Evolutionary conservation across 2,329 filamentous ascomycete genomes (phyloP).

Genomic region (Colletotrichum abscissum): DNA sequence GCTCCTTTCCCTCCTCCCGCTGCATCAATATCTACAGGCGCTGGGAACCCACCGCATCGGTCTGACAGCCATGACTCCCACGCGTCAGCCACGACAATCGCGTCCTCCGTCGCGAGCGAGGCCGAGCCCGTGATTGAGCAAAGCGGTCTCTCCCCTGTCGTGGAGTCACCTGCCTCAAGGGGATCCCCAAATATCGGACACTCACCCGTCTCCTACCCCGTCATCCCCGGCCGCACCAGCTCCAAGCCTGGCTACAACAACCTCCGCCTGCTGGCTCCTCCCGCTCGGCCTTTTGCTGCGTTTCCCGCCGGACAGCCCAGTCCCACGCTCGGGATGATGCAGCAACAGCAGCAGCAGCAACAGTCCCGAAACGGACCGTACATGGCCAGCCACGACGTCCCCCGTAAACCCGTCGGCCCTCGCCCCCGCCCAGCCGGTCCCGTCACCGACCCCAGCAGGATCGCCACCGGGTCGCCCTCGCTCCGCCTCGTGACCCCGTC

Average conservation of each 20-base stretch:
- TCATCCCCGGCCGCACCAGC: slow-evolving; percentile 40
- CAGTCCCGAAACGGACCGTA: slow-evolving; percentile 24
- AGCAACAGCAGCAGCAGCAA: slow-evolving; percentile 35
- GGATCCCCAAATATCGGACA: slow-evolving; percentile 38
- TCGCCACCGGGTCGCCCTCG: slow-evolving; percentile 44
- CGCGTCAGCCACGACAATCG: slow-evolving; percentile 52
- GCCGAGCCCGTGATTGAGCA: slow-evolving; percentile 40
- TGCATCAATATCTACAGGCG: neutral
- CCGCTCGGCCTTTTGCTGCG: slow-evolving; percentile 45
- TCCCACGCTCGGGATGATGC: slow-evolving; percentile 52
- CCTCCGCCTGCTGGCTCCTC: slow-evolving; percentile 46
- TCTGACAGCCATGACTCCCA: slow-evolving; percentile 35
- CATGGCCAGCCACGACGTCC: slow-evolving; percentile 35
- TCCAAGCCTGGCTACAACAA: slow-evolving; percentile 38
- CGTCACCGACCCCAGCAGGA: slow-evolving; percentile 13
- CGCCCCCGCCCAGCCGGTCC: slow-evolving; percentile 8
- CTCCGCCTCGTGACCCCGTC: slow-evolving; percentile 52
- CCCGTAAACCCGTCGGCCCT: slow-evolving; percentile 23
- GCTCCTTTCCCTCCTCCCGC: neutral
- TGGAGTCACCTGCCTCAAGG: slow-evolving; percentile 55
- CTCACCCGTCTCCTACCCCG: slow-evolving; percentile 47
- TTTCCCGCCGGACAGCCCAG: slow-evolving; percentile 54
- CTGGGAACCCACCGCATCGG: slow-evolving; percentile 21
- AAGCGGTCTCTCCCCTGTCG: slow-evolving; percentile 59
- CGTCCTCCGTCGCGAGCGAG: slow-evolving; percentile 37